Evolutionary conservation across 2,329 filamentous ascomycete species (phyloP).

Genomic region (Didymella lethalis): DNA sequence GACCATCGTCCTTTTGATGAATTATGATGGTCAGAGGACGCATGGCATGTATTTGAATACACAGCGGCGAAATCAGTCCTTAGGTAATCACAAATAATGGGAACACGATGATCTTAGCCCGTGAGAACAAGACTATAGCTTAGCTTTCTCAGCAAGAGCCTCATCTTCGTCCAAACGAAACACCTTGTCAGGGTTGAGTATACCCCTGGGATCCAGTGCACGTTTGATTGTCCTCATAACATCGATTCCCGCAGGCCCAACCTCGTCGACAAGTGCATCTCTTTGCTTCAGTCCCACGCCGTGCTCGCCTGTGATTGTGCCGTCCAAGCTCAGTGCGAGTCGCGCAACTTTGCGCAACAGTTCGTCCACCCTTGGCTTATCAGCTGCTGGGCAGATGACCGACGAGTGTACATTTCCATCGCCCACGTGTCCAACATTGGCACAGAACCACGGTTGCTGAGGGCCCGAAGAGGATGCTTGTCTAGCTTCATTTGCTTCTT

Average conservation of each 20-base stretch:
- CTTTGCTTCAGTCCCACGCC: slow-evolving; percentile 83
- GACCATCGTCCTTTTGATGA: too few relatives aligned
- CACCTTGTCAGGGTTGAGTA: slow-evolving; percentile 71
- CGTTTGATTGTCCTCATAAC: slow-evolving; percentile 83
- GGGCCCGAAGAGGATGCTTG: background rate
- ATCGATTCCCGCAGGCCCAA: slow-evolving; percentile 76
- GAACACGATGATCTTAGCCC: too few relatives aligned
- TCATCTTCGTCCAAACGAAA: slow-evolving; percentile 55
- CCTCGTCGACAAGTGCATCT: slow-evolving; percentile 79
- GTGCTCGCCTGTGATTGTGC: slow-evolving; percentile 85
- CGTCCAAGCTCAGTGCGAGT: slow-evolving; percentile 80
- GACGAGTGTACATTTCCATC: slow-evolving; percentile 60
- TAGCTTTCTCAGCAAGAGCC: background rate
- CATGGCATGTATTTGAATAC: too few relatives aligned
- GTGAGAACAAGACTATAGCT: background rate
- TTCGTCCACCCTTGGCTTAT: slow-evolving; percentile 34
- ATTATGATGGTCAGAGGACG: too few relatives aligned
- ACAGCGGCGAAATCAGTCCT: too few relatives aligned
- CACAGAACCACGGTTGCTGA: slow-evolving; percentile 39
- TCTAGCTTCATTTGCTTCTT: slow-evolving; percentile 30
- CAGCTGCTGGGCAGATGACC: slow-evolving; percentile 39
- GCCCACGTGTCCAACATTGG: slow-evolving; percentile 75
- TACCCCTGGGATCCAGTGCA: slow-evolving; percentile 74
- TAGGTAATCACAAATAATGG: too few relatives aligned
- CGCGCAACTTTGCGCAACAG: slow-evolving; percentile 70